Conservation (phyloP, 768 basidiomycete species). For the Boletus subcaerulescens region DNA sequence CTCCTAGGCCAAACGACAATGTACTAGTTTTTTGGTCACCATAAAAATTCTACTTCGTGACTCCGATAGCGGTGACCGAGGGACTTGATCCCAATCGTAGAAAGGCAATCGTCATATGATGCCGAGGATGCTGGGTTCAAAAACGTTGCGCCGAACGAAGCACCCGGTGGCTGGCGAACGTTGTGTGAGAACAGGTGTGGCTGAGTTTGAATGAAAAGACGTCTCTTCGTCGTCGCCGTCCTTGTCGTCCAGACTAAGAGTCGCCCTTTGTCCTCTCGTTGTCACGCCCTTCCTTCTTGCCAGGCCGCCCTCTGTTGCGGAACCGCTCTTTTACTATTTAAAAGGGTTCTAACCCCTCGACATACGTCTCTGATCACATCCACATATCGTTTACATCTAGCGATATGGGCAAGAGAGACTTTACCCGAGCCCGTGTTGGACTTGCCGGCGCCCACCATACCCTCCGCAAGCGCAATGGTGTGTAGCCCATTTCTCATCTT, state of each 20-base stretch:
- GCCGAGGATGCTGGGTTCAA: no score
- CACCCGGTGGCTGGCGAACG: no score
- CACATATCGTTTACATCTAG: neutral
- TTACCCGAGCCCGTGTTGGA: slow-evolving; percentile 24
- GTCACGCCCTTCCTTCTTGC: slow-evolving; percentile 16
- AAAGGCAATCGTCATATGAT: no score
- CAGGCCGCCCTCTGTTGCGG: slow-evolving; percentile 26
- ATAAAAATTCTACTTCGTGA: no score
- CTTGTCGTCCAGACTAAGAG: neutral
- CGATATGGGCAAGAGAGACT: slow-evolving; percentile 31
- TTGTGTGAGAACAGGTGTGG: neutral
- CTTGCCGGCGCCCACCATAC: slow-evolving; percentile 18
- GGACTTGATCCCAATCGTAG: no score
- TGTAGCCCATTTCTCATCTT: neutral
- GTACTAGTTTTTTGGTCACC: no score
- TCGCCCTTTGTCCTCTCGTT: slow-evolving; percentile 12
- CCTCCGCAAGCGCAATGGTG: slow-evolving; percentile 27
- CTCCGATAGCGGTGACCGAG: no score
- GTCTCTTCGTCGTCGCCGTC: slow-evolving; percentile 8
- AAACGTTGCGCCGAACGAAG: no score
- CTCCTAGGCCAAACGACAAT: no score
- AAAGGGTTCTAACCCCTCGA: slow-evolving; percentile 4
- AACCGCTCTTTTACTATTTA: slow-evolving; percentile 22
- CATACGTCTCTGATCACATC: slow-evolving; percentile 4
- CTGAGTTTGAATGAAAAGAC: slow-evolving; percentile 27